Percentiles rank a stretch among this genome's conserved stretches.
Evolutionary conservation across 768 basidiomycete genomes (phyloP).

Genomic region (Termitomyces sp.): DNA sequence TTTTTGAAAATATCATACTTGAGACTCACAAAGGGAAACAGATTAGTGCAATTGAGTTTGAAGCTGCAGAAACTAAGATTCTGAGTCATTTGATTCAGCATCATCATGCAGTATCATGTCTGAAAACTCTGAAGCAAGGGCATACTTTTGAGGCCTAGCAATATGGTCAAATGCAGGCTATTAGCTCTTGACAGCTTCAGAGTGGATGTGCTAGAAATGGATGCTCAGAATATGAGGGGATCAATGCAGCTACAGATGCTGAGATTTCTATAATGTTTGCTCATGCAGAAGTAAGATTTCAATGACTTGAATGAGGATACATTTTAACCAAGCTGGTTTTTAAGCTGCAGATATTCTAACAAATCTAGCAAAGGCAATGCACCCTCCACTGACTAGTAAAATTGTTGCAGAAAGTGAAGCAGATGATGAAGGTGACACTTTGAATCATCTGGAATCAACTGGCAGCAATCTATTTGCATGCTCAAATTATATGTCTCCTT

Average conservation of each 20-base stretch:
- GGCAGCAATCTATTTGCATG: not conserved
- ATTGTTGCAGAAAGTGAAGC: not conserved
- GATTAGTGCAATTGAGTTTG: not conserved
- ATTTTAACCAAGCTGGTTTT: not conserved
- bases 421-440: not conserved
- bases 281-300: too few relatives aligned
- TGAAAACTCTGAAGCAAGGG: not conserved
- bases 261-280: too few relatives aligned
- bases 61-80: not conserved
- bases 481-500: not conserved
- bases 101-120: not conserved
- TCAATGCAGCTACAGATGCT: too few relatives aligned
- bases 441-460: not conserved
- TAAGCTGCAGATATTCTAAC: not conserved
- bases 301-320: too few relatives aligned
- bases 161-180: not conserved
- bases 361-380: not conserved
- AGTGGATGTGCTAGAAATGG: not conserved
- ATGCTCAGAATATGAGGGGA: not conserved
- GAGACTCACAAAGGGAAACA: not conserved
- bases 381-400: not conserved
- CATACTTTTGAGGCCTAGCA: not conserved
- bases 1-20: too few relatives aligned
- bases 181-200: not conserved
- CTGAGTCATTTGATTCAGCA: not conserved